Percentiles rank a stretch among this genome's conserved stretches.
Evolutionary conservation across 257 asterid species (phyloP).

Genomic region (Buddleja alternifolia): DNA sequence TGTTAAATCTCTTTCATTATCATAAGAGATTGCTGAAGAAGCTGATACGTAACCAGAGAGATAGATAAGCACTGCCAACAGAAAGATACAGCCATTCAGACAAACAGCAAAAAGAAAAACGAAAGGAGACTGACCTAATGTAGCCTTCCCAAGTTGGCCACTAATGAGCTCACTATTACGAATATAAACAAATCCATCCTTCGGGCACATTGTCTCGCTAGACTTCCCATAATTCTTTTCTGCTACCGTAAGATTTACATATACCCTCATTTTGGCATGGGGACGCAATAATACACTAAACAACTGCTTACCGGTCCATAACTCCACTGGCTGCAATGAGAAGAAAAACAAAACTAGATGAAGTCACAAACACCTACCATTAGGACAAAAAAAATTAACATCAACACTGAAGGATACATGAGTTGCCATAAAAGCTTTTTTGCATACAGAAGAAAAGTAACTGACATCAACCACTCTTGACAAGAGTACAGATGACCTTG

Average conservation of each 20-base stretch:
- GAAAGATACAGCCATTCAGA: neutral
- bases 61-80: neutral
- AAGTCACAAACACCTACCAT: constrained; percentile 5
- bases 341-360: constrained; percentile 20
- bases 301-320: constrained; percentile 97
- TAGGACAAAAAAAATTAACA: neutral
- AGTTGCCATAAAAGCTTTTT: neutral
- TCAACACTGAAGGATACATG: constrained; percentile 21
- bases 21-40: constrained; percentile 16
- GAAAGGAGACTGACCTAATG: constrained; percentile 67
- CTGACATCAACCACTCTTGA: constrained; percentile 26
- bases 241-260: constrained; percentile 73
- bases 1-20: neutral
- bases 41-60: neutral
- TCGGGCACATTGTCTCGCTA: constrained; percentile 82
- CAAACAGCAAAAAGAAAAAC: constrained; percentile 22
- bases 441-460: constrained; percentile 18
- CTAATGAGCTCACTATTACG: constrained; percentile 94
- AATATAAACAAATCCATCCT: constrained; percentile 86
- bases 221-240: constrained; percentile 67
- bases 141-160: constrained; percentile 98
- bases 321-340: constrained; percentile 82
- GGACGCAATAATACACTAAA: constrained; percentile 80
- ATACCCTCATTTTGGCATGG: constrained; percentile 75
- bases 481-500: constrained; percentile 1